Evolutionary conservation across 2,329 filamentous ascomycete species (phyloP), one percentile per base, ranked within the genome.

Genomic region (Aureobasidium musti): DNA sequence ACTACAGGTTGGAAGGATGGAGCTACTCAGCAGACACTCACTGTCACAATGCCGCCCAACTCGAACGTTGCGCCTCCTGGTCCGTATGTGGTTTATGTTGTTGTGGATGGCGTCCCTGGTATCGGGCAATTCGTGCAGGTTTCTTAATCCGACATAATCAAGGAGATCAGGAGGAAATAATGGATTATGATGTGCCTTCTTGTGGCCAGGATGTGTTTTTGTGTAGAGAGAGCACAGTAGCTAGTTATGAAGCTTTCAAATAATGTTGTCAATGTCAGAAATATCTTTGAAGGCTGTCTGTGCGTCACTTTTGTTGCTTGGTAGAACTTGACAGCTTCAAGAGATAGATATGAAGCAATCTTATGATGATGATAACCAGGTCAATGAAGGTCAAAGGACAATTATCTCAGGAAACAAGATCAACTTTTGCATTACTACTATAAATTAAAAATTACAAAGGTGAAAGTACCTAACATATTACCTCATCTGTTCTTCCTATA

Each of bases 81-180:
- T 49, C 84, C 85, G 67, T 87, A 87, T 74, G 82, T 87, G 45
- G 73, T 88, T 23, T 88, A 86, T 71, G 80, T 86, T 50, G 74
- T 87, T 54, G 80, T 81, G n/a, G 81, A 85, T 71, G 83, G 83
- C 8, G 79, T 85, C n/a, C 83, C 83, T 39, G 33, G 35, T 10
- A 37, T 67, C 19, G 66, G 66, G 4, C 66, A 67, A n/a, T 67
- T 67, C 33, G 66, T 67, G 23, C 60, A 64, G 43, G 66, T 67
- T 45, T 45, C 59, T 21, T 54, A n/a, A 54, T n/a, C 10, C 8
- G 10, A 23, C 10, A 47, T 8, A 23, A 39, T 13, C 17, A 3
- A 17, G 35, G 3, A 21, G 14, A 23, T 2, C 8, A 2, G 33
- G 43, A 23, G n/a, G n/a, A 10, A 47, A 14, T 26, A 47, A 47